Percentiles rank a stretch among this genome's conserved stretches.
These are phyloP conservation scores for Tuber magnatum DNA, from an alignment of 495 filamentous ascomycete genomes.

Conservation along the genomic window DNA sequence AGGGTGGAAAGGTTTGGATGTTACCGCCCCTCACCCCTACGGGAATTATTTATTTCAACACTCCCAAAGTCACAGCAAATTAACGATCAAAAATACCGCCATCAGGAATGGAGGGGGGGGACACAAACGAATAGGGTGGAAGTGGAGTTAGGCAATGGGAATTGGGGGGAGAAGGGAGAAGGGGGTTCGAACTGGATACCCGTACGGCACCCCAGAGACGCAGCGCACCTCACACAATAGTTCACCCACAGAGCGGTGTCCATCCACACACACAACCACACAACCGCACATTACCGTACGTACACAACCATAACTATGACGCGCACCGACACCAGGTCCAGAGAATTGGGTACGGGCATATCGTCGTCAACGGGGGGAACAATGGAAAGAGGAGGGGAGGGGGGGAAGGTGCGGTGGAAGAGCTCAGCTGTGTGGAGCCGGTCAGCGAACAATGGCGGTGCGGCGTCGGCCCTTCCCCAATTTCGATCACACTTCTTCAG, in stretches of 20 bases:
- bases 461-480: conserved; percentile 25
- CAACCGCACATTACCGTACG: not conserved
- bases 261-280: conserved; percentile 1
- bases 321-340: conserved; percentile 35
- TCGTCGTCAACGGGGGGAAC: conserved; percentile 27
- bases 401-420: not conserved
- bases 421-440: conserved; percentile 25
- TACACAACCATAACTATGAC: conserved; percentile 33
- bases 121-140: not conserved
- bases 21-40: not conserved
- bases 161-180: not conserved
- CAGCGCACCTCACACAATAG: not conserved
- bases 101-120: not conserved
- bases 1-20: not conserved
- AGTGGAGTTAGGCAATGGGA: conserved; percentile 3
- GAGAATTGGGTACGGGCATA: conserved; percentile 38
- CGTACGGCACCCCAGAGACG: not conserved
- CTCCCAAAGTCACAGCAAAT: not conserved
- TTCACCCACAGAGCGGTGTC: not conserved
- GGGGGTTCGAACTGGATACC: not conserved
- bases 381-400: not conserved
- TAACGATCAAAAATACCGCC: not conserved
- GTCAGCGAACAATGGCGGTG: conserved; percentile 32
- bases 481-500: conserved; percentile 20
- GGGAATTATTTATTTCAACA: not conserved